A percentile compares a stretch with the other conserved stretches of the same genome.
Evolutionary conservation across 768 basidiomycete species (phyloP).

Genomic region (Leccinum pellstonianum): DNA sequence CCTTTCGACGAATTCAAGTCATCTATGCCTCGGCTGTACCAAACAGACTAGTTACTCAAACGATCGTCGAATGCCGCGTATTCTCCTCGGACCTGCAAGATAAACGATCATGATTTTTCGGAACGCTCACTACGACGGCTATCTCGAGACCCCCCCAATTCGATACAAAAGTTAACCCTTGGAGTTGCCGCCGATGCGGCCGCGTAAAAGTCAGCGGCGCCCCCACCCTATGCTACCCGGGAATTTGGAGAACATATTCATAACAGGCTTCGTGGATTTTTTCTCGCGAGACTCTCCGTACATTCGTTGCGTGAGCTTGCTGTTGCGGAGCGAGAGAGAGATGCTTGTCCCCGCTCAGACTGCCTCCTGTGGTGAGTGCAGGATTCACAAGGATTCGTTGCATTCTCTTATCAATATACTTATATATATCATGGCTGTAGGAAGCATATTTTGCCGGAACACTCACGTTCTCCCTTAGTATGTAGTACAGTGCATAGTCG

Average conservation of each 20-base stretch:
- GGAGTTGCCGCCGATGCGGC: neutral
- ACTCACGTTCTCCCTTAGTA: too few species aligned
- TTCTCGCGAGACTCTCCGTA: neutral
- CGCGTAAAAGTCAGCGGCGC: too few species aligned
- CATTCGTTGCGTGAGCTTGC: too few species aligned
- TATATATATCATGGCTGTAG: too few species aligned
- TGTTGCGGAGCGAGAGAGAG: neutral
- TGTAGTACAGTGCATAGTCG: too few species aligned
- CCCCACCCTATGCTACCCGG: too few species aligned
- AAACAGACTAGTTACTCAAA: neutral
- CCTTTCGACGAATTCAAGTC: neutral
- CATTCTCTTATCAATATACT: neutral
- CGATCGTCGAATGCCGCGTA: neutral
- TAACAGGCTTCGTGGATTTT: too few species aligned
- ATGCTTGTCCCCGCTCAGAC: neutral
- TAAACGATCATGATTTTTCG: neutral
- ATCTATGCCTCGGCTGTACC: neutral
- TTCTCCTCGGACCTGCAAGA: neutral
- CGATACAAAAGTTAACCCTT: neutral
- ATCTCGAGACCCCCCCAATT: neutral
- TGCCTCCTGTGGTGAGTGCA: neutral
- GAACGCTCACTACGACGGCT: neutral
- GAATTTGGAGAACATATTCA: neutral
- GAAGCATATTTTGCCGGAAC: too few species aligned
- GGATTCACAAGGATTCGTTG: neutral